Conservation (phyloP, 148 eudicot genomes). For the Rhododendron henanense region DNA sequence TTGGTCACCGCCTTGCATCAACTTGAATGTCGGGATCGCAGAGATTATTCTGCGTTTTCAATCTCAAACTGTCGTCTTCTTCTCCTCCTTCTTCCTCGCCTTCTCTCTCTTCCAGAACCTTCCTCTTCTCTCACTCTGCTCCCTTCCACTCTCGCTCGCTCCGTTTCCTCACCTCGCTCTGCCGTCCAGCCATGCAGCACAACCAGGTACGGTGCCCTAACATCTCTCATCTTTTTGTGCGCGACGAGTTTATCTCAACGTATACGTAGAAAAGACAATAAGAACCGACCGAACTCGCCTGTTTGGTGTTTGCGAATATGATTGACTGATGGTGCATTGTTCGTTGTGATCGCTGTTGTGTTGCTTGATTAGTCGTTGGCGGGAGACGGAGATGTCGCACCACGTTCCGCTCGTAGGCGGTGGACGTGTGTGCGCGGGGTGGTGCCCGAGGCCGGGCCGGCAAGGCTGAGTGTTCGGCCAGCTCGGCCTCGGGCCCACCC, state of each 20-base stretch:
- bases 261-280: neutral
- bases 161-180: neutral
- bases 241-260: neutral
- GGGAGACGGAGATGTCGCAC: neutral
- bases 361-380: neutral
- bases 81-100: neutral
- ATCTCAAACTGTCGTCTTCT: conserved; percentile 11
- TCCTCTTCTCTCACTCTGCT: conserved; percentile 19
- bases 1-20: neutral
- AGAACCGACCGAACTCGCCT: neutral
- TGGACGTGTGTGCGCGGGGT: neutral
- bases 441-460: neutral
- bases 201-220: conserved; percentile 18
- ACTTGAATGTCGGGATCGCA: conserved; percentile 39
- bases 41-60: conserved; percentile 11
- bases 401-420: neutral
- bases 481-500: neutral
- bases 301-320: neutral
- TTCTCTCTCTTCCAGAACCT: conserved; percentile 15
- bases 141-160: neutral
- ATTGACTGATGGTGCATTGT: no score
- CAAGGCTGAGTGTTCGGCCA: neutral
- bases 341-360: neutral
- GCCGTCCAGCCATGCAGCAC: conserved; percentile 27
- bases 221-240: neutral